Conservation (phyloP, 352 stramenopile genomes). For the Globisporangium abappressorium region DNA sequence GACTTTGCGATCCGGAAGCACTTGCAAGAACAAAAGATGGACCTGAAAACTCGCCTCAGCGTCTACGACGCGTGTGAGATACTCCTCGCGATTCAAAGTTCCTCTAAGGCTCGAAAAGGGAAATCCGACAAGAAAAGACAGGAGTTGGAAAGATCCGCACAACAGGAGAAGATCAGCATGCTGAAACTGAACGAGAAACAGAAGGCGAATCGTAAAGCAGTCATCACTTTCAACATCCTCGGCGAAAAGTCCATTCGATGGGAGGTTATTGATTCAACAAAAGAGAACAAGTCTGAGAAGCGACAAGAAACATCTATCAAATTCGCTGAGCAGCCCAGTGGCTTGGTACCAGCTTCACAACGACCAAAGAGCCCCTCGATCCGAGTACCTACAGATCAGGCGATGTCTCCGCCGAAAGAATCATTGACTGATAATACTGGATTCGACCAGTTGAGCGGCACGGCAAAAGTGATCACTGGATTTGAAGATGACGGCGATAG, state of each 20-base stretch:
- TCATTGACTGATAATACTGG: background rate
- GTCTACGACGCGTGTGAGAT: conserved; percentile 27
- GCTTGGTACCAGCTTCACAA: background rate
- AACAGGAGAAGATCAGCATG: conserved; percentile 2
- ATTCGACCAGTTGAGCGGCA: no score
- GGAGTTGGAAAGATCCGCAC: background rate
- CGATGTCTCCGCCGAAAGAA: background rate
- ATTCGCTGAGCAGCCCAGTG: background rate
- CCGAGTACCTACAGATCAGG: conserved; percentile 12
- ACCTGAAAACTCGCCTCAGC: conserved; percentile 23
- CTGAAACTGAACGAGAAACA: conserved; percentile 27
- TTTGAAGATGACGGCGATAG: conserved; percentile 1
- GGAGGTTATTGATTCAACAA: conserved; percentile 18
- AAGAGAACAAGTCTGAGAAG: background rate
- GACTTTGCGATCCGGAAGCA: conserved; percentile 33
- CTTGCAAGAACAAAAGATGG: conserved; percentile 29
- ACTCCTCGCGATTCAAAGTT: conserved; percentile 15
- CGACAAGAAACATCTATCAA: conserved; percentile 7
- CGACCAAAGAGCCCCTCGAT: conserved; percentile 9
- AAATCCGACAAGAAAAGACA: conserved; percentile 11
- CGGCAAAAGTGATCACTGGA: background rate
- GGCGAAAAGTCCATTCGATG: conserved; percentile 65
- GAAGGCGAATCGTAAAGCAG: conserved; percentile 26
- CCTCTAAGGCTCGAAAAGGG: conserved; percentile 13
- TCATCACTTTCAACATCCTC: conserved; percentile 65